A percentile compares a stretch with the other conserved stretches of the same genome.
Conservation (phyloP, 441 rosid species). For the Erodium trifolium region DNA sequence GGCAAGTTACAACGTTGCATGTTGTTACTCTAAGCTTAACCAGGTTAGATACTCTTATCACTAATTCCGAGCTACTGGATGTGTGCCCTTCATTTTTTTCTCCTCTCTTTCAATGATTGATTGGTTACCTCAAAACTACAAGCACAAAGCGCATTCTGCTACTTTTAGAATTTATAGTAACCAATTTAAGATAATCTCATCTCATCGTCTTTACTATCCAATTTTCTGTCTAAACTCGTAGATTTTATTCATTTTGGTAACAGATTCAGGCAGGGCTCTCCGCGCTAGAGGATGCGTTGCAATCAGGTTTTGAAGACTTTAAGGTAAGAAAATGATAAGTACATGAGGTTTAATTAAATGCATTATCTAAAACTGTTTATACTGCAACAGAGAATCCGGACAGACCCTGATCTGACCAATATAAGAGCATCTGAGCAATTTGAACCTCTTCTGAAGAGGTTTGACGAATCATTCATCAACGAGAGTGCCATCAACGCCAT, state of each 20-base stretch:
- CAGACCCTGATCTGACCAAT: slow-evolving; percentile 72
- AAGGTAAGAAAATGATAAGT: slow-evolving; percentile 37
- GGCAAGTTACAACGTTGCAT: slow-evolving; percentile 89
- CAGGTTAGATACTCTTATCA: slow-evolving; percentile 36
- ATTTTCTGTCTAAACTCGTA: too few relatives aligned
- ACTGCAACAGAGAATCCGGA: slow-evolving; percentile 63
- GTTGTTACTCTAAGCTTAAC: slow-evolving; percentile 85
- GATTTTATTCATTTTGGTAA: neutral
- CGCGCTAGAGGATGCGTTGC: slow-evolving; percentile 78
- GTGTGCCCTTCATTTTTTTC: too few relatives aligned
- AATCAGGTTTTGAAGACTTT: slow-evolving; percentile 74
- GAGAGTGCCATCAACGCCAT: slow-evolving; percentile 90
- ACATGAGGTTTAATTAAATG: neutral
- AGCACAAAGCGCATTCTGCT: too few relatives aligned
- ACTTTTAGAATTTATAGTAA: too few relatives aligned
- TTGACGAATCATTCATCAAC: slow-evolving; percentile 88
- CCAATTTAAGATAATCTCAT: too few relatives aligned
- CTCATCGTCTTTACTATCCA: too few relatives aligned
- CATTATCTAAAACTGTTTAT: slow-evolving; percentile 17
- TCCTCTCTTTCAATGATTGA: too few relatives aligned
- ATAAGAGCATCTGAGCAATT: slow-evolving; percentile 52
- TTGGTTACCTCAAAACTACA: too few relatives aligned
- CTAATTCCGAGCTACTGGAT: too few relatives aligned
- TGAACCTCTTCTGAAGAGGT: slow-evolving; percentile 61
- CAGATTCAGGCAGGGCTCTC: slow-evolving; percentile 86